Base-by-base conservation (phyloP, 2,329 filamentous ascomycete genomes). In the Anthostomella pinea region DNA sequence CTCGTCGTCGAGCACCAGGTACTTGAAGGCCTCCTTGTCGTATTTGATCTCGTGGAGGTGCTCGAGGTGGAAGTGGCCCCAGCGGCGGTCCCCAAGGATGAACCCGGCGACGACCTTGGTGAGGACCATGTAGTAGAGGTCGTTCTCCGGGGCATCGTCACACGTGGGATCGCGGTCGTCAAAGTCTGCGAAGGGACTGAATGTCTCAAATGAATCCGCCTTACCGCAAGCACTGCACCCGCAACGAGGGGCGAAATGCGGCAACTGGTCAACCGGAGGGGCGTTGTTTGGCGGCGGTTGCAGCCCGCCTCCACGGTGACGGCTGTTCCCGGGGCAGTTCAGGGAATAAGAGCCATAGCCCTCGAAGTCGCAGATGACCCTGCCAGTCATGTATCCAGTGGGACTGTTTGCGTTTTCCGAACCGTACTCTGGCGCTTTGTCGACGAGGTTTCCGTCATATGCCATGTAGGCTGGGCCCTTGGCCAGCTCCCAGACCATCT, bases 21-120 rank as follows among this genome's bases (percentile, higher is more conserved):
- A 67, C 51, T 69, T 68, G 65, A 73, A 73, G 3, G 70, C 69
- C 24, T 72, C 67, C 34, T 56, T 65, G 50, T 73, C 69, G 2
- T 65, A 63, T 33, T 59, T 53, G 35, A 72, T 56, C 6, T 65
- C 63, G 30, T 53, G 49, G 38, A 73, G 58, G 30, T 58, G 49
- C 22, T 62, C 60, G 10, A 71, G 43, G 33, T 62, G 55, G 10
- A 73, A 54, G 39, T 67, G 58, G 14, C 65, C 67, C 70, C 70
- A 73, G 11, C 61, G 60, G 2, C 69, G 59, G 34, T 68, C 63
- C 8, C 61, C 58, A 5, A 73, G 60, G 37, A 73, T 56, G 46
- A 73, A 73, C 1, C 66, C 70, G 0, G 68, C 63, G 28, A 73
- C 64, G n/a, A 62, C 58, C 29, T 69, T 69, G 28, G 58, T 64